Evolutionary conservation across 2,329 filamentous ascomycete genomes (phyloP), one percentile per base, ranked within the genome.

Genomic region (Xylaria sp.): DNA sequence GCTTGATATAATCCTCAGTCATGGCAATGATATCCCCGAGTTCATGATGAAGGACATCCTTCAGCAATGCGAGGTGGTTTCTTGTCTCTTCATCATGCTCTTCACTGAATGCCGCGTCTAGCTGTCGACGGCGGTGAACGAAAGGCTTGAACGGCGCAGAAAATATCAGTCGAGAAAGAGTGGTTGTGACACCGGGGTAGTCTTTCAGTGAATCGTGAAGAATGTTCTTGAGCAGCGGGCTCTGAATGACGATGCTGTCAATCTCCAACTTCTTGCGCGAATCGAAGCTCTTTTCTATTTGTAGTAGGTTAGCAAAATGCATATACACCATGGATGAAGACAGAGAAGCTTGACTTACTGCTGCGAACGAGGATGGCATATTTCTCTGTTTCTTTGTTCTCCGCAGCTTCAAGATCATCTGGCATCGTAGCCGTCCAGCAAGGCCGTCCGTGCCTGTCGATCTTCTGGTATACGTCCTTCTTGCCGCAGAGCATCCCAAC

Each of bases 351-450:
- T 4, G n/a, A 65, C 73, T 84, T 84, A 67, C 80, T 79, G 65
- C 87, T 81, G 34, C 84, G 81, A 1, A 84, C 77, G 3, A 87
- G 74, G 30, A 86, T 77, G 0, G 85, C 85, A 76, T 82, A 87
- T 68, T 83, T 83, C 30, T 82, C 82, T 1, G 84, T 86, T 51
- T 85, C 81, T 2, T 81, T 81, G 69, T 85, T 83, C 69, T 88
- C 85, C 3, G 81, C 85, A 1, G 83, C 80, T 30, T 81, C 77
- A 4, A 85, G 73, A 60, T 84, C 79, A 39, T 81, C 75, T 0
- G 84, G 82, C 27, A 79, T 76, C 21, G 81, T 79, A 30, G 80
- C 79, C 21, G 81, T 80, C 83, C 82, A 85, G 56, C 79, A 79
- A 45, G 77, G 70, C 3, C 73, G 75, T 3, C 81, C 81, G 57